A percentile compares a stretch with the other conserved stretches of the same genome.
phyloP scores from a whole-genome alignment of 78 protist genomes.

The Andalucia godoyi region DNA sequence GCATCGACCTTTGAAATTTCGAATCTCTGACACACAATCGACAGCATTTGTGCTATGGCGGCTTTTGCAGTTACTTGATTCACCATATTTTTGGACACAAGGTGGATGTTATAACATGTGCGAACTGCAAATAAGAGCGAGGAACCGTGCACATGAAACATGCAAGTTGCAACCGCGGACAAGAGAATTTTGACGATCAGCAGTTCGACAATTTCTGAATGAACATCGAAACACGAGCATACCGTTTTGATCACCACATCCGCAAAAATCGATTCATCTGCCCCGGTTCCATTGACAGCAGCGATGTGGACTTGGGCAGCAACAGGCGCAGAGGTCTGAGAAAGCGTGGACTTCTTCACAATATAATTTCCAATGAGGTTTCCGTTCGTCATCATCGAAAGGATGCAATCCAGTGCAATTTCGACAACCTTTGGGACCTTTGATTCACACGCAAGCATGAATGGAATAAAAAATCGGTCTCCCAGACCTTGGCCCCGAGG shows the following conservation, averaged over 20 bases:
- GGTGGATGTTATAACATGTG: slow-evolving; percentile 50
- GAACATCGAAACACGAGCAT: slow-evolving; percentile 19
- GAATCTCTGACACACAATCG: slow-evolving; percentile 26
- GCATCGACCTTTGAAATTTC: neutral
- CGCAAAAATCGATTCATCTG: neutral
- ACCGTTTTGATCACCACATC: slow-evolving; percentile 9
- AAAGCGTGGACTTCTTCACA: no score
- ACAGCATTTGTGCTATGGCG: slow-evolving; percentile 44
- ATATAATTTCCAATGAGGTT: neutral
- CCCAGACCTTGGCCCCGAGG: no score
- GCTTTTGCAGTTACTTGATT: slow-evolving; percentile 41
- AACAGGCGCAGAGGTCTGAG: no score
- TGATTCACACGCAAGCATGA: slow-evolving; percentile 44
- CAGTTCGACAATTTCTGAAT: slow-evolving; percentile 51
- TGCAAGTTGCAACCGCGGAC: slow-evolving; percentile 51
- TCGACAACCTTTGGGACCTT: slow-evolving; percentile 34
- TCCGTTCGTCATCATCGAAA: neutral
- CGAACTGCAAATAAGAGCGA: slow-evolving; percentile 48
- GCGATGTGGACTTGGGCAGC: slow-evolving; percentile 30
- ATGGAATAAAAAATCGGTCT: slow-evolving; percentile 17
- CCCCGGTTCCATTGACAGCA: slow-evolving; percentile 13
- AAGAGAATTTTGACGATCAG: slow-evolving; percentile 45
- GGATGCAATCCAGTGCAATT: slow-evolving; percentile 28
- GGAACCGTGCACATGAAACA: slow-evolving; percentile 56
- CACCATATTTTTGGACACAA: slow-evolving; percentile 4